These are phyloP conservation scores for Colletotrichum theobromicola DNA, from an alignment of 2,329 filamentous ascomycete genomes.

Conservation along the genomic window DNA sequence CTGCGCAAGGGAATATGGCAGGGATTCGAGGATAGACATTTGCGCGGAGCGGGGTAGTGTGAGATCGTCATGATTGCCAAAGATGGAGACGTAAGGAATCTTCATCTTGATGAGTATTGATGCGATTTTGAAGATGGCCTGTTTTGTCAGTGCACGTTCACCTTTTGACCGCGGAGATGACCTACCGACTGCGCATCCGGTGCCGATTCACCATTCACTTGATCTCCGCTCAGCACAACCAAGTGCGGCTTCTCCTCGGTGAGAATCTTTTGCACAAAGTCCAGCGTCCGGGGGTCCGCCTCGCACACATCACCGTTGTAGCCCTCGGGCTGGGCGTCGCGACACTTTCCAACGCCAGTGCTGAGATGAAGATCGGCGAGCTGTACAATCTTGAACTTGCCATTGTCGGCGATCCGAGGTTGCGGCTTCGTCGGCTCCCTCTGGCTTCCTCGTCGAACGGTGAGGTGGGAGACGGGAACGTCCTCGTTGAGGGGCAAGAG, in stretches of 20 bases:
- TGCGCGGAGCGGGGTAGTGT: conserved; percentile 73
- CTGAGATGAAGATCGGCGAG: conserved; percentile 93
- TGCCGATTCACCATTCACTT: conserved; percentile 92
- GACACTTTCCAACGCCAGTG: conserved; percentile 84
- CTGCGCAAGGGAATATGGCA: conserved; percentile 88
- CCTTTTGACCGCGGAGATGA: not conserved
- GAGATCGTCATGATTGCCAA: conserved; percentile 97
- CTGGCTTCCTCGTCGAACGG: conserved; percentile 74
- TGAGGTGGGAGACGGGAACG: conserved; percentile 75
- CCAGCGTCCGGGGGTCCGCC: conserved; percentile 88
- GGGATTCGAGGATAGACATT: conserved; percentile 84
- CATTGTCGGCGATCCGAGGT: conserved; percentile 83
- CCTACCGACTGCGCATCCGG: conserved; percentile 86
- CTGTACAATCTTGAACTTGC: conserved; percentile 97
- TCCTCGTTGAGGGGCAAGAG: conserved; percentile 69
- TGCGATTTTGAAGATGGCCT: conserved; percentile 93
- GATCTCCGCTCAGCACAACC: conserved; percentile 90
- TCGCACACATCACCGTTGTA: conserved; percentile 81
- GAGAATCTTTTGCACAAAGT: conserved; percentile 83
- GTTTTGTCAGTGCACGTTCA: not conserved
- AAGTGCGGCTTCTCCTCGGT: conserved; percentile 95
- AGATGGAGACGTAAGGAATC: conserved; percentile 92
- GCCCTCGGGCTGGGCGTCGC: conserved; percentile 81
- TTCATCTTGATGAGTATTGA: conserved; percentile 83
- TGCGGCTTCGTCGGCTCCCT: conserved; percentile 70